Conservation (phyloP, 2,329 filamentous ascomycete species). For the Aureobasidium uvarum region DNA sequence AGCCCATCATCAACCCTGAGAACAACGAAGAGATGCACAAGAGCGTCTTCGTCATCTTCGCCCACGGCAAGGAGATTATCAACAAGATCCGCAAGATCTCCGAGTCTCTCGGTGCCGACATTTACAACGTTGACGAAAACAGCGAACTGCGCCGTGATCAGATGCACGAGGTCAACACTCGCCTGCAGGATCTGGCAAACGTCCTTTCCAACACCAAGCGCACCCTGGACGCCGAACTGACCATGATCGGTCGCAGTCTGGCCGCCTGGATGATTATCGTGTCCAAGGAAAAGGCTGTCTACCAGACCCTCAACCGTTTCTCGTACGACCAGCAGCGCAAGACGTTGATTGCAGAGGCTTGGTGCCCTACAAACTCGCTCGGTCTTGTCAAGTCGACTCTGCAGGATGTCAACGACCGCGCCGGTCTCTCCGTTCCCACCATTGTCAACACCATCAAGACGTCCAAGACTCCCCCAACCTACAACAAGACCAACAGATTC, state of each 20-base stretch:
- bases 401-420: slow-evolving; percentile 94
- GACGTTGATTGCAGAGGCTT: slow-evolving; percentile 95
- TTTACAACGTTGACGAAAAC: slow-evolving; percentile 98
- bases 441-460: slow-evolving; percentile 98
- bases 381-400: slow-evolving; percentile 87
- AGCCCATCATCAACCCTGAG: slow-evolving; percentile 84
- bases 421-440: slow-evolving; percentile 92
- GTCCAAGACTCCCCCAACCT: slow-evolving; percentile 96
- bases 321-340: slow-evolving; percentile 95
- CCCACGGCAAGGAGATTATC: slow-evolving; percentile 96
- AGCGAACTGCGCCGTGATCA: slow-evolving; percentile 92
- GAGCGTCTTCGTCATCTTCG: slow-evolving; percentile 99
- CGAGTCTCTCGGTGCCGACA: slow-evolving; percentile 90
- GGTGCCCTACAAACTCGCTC: slow-evolving; percentile 91
- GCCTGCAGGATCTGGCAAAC: slow-evolving; percentile 84
- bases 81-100: slow-evolving; percentile 99
- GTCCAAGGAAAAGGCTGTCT: slow-evolving; percentile 98
- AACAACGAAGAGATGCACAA: slow-evolving; percentile 92
- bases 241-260: slow-evolving; percentile 86
- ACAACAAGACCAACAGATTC: slow-evolving; percentile 97
- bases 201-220: slow-evolving; percentile 94
- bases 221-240: slow-evolving; percentile 87
- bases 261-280: slow-evolving; percentile 97
- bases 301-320: slow-evolving; percentile 91
- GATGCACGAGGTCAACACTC: slow-evolving; percentile 94